Base-by-base conservation (phyloP, 805 yeast species). In the Lipomyces mesembrius region DNA sequence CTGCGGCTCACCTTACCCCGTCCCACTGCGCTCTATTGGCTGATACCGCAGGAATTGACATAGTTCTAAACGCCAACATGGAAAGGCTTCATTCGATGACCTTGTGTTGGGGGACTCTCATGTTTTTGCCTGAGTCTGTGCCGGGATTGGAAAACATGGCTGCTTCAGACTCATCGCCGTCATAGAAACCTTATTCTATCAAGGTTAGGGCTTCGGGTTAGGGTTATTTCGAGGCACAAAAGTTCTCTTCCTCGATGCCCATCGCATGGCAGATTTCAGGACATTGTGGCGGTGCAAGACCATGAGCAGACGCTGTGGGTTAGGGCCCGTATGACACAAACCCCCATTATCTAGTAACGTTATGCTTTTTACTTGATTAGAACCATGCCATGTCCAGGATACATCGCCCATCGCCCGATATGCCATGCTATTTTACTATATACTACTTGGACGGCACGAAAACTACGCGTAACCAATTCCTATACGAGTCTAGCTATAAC, bases 141-240 rank as follows among this genome's bases (percentile, higher is more conserved):
- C 32, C 32, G 32, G 32, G 32, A 29, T 29, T 20, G 52, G 52
- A 35, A 46, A 56, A 27, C 8, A 14, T 54, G 32, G 7, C 39
- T 12, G 6, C 4, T 37, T 37, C 58, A 2, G 37, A 27, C 55
- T 51, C 32, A 25, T 29, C 17, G 55, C 9, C 14, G n/a, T 8
- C 6, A 22, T 52, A 11, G n/a, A 52, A 52, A 52, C 55, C 55
- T 52, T 52, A 52, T 29, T 52, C 8, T 5, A 32, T n/a, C 59
- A 56, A 29, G 59, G 59, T 56, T 55, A 55, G 58, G 58, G 58
- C 58, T 25, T 55, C 58, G 39, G 58, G 58, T 55, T 56, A 56
- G 59, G 59, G 29, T 29, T 17, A 20, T 17, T 3, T 20, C 4
- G 17, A 20, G n/a, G 34, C n/a, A 53, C 14, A 9, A 52, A 53